These are phyloP conservation scores for Mortierella sp. DNA, from an alignment of 371 early-diverging fungal species.

Conservation along the genomic window DNA sequence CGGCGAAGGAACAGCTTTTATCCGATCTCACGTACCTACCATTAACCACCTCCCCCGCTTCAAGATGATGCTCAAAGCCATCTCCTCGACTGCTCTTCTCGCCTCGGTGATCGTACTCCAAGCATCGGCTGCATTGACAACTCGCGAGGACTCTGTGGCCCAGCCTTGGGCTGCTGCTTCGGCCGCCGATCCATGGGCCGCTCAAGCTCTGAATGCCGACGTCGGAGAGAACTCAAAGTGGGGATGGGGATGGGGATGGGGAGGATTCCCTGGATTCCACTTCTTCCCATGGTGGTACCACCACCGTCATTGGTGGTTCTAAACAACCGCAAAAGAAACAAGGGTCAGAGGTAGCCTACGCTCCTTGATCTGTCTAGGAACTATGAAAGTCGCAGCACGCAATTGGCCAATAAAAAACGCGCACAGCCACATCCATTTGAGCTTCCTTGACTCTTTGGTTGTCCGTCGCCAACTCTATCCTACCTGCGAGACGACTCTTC, in stretches of 20 bases:
- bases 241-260: conserved; percentile 10
- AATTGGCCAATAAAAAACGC: too few relatives aligned
- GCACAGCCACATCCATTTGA: too few relatives aligned
- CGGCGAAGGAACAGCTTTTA: too few relatives aligned
- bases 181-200: background rate
- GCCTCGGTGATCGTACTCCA: conserved; percentile 7
- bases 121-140: conserved; percentile 1
- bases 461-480: too few relatives aligned
- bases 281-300: background rate
- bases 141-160: background rate
- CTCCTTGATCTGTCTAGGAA: too few relatives aligned
- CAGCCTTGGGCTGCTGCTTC: background rate
- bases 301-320: background rate
- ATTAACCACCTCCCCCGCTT: background rate
- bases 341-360: too few relatives aligned
- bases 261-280: too few relatives aligned
- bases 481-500: too few relatives aligned
- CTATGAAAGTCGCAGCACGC: too few relatives aligned
- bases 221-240: conserved; percentile 9
- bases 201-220: background rate
- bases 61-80: conserved; percentile 7
- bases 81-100: background rate
- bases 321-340: too few relatives aligned
- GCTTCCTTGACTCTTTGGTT: too few relatives aligned
- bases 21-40: too few relatives aligned